phyloP scores from a whole-genome alignment of 2,329 filamentous ascomycete species.

The Colletotrichum shisoi region DNA sequence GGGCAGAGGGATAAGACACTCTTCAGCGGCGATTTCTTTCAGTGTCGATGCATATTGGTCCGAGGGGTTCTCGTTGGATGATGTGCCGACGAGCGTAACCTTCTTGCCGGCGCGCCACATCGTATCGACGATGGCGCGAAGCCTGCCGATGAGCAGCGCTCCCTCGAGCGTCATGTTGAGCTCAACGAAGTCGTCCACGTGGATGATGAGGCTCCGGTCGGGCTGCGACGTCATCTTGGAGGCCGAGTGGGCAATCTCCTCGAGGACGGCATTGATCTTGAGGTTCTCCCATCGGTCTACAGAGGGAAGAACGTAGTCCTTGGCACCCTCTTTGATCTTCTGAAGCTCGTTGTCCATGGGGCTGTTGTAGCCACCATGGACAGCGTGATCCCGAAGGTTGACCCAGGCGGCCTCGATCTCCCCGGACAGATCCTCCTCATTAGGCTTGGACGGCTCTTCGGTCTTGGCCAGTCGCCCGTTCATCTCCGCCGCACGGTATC shows the following conservation, averaged over 20 bases:
- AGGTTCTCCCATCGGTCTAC: slow-evolving; percentile 68
- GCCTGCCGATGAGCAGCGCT: slow-evolving; percentile 70
- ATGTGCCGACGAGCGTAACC: slow-evolving; percentile 82
- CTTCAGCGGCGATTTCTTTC: slow-evolving; percentile 52
- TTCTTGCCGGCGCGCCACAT: slow-evolving; percentile 74
- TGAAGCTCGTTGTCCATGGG: slow-evolving; percentile 56
- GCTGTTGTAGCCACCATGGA: slow-evolving; percentile 42
- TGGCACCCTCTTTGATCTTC: slow-evolving; percentile 51
- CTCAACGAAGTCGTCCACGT: slow-evolving; percentile 82
- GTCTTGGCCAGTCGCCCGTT: slow-evolving; percentile 62
- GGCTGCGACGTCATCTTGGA: slow-evolving; percentile 19
- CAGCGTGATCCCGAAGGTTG: slow-evolving; percentile 41
- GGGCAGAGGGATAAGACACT: slow-evolving; percentile 50
- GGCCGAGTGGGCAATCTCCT: slow-evolving; percentile 54
- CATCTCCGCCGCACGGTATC: slow-evolving; percentile 63
- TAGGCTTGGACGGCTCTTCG: slow-evolving; percentile 53
- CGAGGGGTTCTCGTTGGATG: slow-evolving; percentile 62
- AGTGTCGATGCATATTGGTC: slow-evolving; percentile 54
- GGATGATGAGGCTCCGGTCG: slow-evolving; percentile 70
- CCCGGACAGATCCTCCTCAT: slow-evolving; percentile 45
- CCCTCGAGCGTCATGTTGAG: slow-evolving; percentile 75
- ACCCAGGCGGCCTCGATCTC: slow-evolving; percentile 44
- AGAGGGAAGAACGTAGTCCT: slow-evolving; percentile 45
- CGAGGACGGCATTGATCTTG: slow-evolving; percentile 66
- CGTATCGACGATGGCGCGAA: slow-evolving; percentile 76